Evolutionary conservation across 129 eudicot genomes (phyloP), one percentile per base, ranked within the genome.

Genomic region (Cynara cardunculus): DNA sequence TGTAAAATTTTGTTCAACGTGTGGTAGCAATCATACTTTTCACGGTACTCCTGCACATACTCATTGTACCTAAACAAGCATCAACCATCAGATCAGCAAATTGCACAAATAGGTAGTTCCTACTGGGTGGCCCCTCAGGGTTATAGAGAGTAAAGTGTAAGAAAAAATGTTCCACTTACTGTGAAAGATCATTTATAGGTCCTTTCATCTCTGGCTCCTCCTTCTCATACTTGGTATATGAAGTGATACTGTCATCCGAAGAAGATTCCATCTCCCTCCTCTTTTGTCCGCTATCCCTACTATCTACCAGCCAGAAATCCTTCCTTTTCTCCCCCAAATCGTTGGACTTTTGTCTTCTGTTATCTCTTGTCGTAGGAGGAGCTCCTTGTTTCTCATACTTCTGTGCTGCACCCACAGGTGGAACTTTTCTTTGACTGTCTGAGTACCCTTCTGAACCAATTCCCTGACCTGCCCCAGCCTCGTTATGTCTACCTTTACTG

Each of bases 201-300:
- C 93, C 99, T 77, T 88, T 96, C 83, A 93, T 88, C 74, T 96
- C 97, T 9, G 99, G 95, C 59, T 85, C 91, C 75, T 91, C 91
- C 85, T 91, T 96, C 49, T 96, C 99, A 77, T 92, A 96, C 83
- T 96, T 96, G 25, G 90, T 68, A 73, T 89, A 96, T 39, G 86
- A 85, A 82, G 73, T 84, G 26, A 79, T 88, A 69, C 84, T 85
- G n/a, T 92, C 98, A 76, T 93, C 93, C 22, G 92, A 84, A 79
- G 85, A 89, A 85, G 96, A 83, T 67, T 73, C 97, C 80, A 86
- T 84, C 77, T 80, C 97, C 77, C 87, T 85, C 84, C 73, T 84
- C 86, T 84, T 90, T 41, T 64, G 86, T 66, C 83, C 81, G 41
- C 85, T 74, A 14, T 84, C 85, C 73, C 75, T 76, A 77, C 82